A percentile compares a stretch with the other conserved stretches of the same genome.
phyloP scores from a whole-genome alignment of 805 yeast species.

The Vanderwaltozyma tropicalis region DNA sequence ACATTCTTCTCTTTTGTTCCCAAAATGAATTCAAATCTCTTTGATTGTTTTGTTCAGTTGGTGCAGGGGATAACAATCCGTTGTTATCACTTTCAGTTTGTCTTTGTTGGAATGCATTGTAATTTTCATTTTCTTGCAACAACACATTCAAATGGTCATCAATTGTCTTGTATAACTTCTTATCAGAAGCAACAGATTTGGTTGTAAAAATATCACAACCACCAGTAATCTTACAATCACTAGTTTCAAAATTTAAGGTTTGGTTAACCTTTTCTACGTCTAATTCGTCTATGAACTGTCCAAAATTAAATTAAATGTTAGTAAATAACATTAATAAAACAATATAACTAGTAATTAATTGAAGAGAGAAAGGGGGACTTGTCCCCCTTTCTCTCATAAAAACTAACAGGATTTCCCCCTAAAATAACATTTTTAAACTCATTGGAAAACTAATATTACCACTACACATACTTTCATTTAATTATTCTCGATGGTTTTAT shows the following conservation, averaged over 20 bases:
- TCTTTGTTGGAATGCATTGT: slow-evolving; percentile 24
- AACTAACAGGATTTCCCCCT: too few relatives aligned
- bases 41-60: slow-evolving; percentile 5
- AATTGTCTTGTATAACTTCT: slow-evolving; percentile 77
- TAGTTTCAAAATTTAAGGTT: slow-evolving; percentile 66
- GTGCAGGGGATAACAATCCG: slow-evolving; percentile 7
- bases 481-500: too few relatives aligned
- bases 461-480: too few relatives aligned
- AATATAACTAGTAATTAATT: neutral
- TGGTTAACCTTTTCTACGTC: slow-evolving; percentile 89
- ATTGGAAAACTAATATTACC: too few relatives aligned
- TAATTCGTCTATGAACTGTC: slow-evolving; percentile 68
- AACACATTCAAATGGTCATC: slow-evolving; percentile 64
- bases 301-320: neutral
- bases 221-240: slow-evolving; percentile 69
- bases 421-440: too few relatives aligned
- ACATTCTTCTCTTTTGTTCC: slow-evolving; percentile 34
- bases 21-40: slow-evolving; percentile 27
- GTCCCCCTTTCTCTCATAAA: too few relatives aligned
- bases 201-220: slow-evolving; percentile 92
- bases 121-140: slow-evolving; percentile 29
- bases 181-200: slow-evolving; percentile 82
- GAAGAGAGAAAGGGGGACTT: too few relatives aligned
- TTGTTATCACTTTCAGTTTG: slow-evolving; percentile 2
- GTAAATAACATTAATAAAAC: neutral